Percentiles rank a stretch among this genome's conserved stretches.
phyloP scores from a whole-genome alignment of 2,329 filamentous ascomycete genomes.

The Cladosporium sp. region DNA sequence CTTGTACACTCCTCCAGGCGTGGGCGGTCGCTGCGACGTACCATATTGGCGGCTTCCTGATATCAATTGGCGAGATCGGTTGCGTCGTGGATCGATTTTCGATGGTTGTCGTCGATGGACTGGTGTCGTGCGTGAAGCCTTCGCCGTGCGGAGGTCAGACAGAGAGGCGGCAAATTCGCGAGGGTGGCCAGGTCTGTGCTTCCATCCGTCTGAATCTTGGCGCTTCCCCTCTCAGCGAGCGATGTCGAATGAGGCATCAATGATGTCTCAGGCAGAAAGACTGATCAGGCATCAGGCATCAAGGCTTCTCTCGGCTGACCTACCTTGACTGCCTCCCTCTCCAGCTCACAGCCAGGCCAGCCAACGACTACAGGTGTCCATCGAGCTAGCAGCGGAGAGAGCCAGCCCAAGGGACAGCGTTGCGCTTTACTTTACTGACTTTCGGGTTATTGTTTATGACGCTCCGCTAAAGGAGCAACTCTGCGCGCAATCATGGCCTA shows the following conservation, averaged over 20 bases:
- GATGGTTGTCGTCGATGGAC: conserved; percentile 14
- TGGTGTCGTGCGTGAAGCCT: conserved; percentile 9
- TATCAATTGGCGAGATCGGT: conserved; percentile 9
- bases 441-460: conserved; percentile 9
- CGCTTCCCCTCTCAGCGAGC: too few relatives aligned
- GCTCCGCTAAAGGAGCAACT: conserved; percentile 11
- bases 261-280: too few relatives aligned
- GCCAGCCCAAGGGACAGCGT: conserved; percentile 12
- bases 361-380: conserved; percentile 8
- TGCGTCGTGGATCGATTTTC: conserved; percentile 13
- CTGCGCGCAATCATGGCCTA: conserved; percentile 67
- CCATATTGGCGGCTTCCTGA: conserved; percentile 15
- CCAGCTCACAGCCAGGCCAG: too few relatives aligned
- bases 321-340: too few relatives aligned
- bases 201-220: too few relatives aligned
- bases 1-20: background rate
- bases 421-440: conserved; percentile 4
- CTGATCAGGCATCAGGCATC: too few relatives aligned
- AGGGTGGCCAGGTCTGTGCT: background rate
- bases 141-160: conserved; percentile 3
- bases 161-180: conserved; percentile 3
- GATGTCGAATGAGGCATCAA: too few relatives aligned
- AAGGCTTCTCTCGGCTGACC: too few relatives aligned
- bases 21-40: conserved; percentile 10
- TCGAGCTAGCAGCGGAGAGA: conserved; percentile 9